phyloP scores from a whole-genome alignment of 2,329 filamentous ascomycete species.

The Trichoderma sp. region DNA sequence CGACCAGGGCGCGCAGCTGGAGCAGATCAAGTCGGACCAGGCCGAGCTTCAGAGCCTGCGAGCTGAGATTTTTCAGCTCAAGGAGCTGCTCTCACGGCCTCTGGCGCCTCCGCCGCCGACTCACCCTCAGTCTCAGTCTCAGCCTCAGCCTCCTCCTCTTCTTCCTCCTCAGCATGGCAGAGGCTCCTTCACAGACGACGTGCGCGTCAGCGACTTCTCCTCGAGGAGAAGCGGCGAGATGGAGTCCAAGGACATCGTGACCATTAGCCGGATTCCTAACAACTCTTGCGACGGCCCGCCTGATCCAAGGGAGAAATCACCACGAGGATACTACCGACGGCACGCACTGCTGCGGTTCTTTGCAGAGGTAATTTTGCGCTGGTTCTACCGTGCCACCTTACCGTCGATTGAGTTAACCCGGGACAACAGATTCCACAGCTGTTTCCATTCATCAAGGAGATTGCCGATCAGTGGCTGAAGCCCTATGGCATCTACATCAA shows the following conservation, averaged over 20 bases:
- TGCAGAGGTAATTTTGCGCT: background rate
- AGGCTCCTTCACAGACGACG: background rate
- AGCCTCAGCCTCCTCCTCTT: too few species aligned
- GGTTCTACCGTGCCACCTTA: rapidly evolving
- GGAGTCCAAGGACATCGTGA: background rate
- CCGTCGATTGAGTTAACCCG: background rate
- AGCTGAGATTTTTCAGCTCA: slow-evolving; percentile 10
- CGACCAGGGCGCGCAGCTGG: background rate
- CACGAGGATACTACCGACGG: slow-evolving; percentile 20
- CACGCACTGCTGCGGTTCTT: slow-evolving; percentile 19
- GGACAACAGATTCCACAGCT: slow-evolving; percentile 3
- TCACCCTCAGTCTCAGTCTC: too few species aligned
- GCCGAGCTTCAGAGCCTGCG: slow-evolving; percentile 8
- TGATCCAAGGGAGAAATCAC: slow-evolving; percentile 22
- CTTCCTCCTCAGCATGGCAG: background rate
- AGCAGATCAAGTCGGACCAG: slow-evolving; percentile 20
- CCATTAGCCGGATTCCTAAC: background rate
- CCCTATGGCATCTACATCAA: slow-evolving; percentile 21
- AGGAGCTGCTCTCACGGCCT: slow-evolving; percentile 2
- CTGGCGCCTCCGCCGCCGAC: too few species aligned
- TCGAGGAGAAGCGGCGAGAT: background rate
- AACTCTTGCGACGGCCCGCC: background rate
- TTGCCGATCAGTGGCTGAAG: slow-evolving; percentile 16
- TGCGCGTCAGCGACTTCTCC: background rate
- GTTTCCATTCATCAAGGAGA: slow-evolving; percentile 24